Base-by-base conservation (phyloP, 2,329 filamentous ascomycete species). In the Claviceps monticola region DNA sequence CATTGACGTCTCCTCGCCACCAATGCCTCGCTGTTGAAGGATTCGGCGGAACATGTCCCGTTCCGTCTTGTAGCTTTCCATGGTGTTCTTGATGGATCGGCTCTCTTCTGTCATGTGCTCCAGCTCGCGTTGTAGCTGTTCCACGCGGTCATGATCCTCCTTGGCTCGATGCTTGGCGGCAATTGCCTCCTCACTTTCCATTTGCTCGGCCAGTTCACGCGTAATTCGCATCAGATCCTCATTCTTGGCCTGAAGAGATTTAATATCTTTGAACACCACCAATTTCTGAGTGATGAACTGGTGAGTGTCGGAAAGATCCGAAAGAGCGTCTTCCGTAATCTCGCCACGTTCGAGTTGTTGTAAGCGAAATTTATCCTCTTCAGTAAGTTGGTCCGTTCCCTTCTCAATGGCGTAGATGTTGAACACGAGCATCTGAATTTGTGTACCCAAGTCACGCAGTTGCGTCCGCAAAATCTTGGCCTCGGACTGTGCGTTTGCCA, bases 1-100 rank as follows among this genome's bases (percentile, higher is more conserved):
- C 48, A 82, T 74, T 1, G 83, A 83, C 16, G 78, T 76, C 43
- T 84, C 72, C 54, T 89, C 84, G 13, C 71, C 74, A 64, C 78
- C 63, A 62, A 77, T 61, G 62, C 74, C 64, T 69, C 82, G 67
- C 56, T 93, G 86, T 58, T 91, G 86, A 34, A 96, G 78, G 73
- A 97, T 90, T 50, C 90, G 88, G 21, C 91, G 83, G 82, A 96
- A 97, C 80, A 96, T 96, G 64, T 98, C 91, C 56, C 93, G 84
- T 70, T 98, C 93, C 60, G 89, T 88, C 64, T 93, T 88, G 66
- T 95, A 95, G 65, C 88, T 95, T 71, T 95, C 88, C 56, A 89
- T 86, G 53, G 90, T 87, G 34, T 85, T 82, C 44, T 85, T 81
- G 57, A 95, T 83, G 13, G 86, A 86, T 58, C 84, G 80, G 50